These are phyloP conservation scores for Closterium sp. DNA, from an alignment of 139 green algal species.

Conservation along the genomic window DNA sequence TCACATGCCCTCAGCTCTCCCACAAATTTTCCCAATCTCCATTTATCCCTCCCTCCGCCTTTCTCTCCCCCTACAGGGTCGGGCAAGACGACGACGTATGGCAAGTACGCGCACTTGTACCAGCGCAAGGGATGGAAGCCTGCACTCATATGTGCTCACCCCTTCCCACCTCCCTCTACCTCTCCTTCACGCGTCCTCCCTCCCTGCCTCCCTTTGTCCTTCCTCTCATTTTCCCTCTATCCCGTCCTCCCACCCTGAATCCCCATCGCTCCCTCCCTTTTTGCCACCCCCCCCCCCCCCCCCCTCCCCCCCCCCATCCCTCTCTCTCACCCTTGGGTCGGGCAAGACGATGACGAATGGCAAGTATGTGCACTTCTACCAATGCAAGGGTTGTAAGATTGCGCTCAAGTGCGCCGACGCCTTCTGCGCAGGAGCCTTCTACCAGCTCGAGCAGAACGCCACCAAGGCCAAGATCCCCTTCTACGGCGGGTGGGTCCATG, in stretches of 20 bases:
- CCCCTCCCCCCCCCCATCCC: background rate
- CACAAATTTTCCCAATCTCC: background rate
- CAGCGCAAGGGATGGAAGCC: conserved; percentile 98
- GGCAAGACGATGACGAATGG: conserved; percentile 99
- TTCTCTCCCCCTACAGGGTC: conserved; percentile 44
- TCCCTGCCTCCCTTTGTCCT: background rate
- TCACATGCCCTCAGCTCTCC: too few relatives aligned
- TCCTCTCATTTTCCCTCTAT: background rate
- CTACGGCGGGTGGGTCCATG: conserved; percentile 46
- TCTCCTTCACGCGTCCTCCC: background rate
- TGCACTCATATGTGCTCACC: conserved; percentile 96
- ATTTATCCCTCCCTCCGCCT: background rate
- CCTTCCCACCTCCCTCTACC: conserved; percentile 86
- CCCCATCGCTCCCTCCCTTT: background rate
- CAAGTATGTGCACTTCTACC: conserved; percentile 95
- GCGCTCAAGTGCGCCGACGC: conserved; percentile 97
- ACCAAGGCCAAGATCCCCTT: conserved; percentile 80
- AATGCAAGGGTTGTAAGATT: conserved; percentile 96
- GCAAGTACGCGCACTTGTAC: conserved; percentile 93
- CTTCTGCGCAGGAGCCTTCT: conserved; percentile 91
- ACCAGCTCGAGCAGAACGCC: conserved; percentile 99
- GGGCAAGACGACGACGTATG: conserved; percentile 98
- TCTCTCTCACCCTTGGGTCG: conserved; percentile 55
- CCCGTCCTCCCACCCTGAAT: background rate
- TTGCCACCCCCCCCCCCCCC: background rate